These are phyloP conservation scores for Zygoascus sp. DNA, from an alignment of 1,139 yeast species.

Conservation along the genomic window DNA sequence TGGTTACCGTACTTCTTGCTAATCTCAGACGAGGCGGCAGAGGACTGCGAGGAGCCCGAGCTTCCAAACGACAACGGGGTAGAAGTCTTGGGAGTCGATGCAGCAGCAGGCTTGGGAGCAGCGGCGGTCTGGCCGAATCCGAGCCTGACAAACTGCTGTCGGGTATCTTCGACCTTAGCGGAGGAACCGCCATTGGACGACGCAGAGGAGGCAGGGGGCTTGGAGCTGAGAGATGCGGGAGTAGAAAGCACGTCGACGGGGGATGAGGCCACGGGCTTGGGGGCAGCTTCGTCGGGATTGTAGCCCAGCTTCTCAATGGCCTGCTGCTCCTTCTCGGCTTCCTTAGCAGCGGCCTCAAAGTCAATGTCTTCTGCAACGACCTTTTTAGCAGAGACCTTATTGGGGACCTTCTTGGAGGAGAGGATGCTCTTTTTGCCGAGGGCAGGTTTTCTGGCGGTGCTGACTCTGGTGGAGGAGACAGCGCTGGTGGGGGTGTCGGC, in stretches of 20 bases:
- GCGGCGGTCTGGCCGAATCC: constrained; percentile 40
- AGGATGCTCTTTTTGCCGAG: constrained; percentile 26
- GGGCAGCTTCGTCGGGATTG: constrained; percentile 47
- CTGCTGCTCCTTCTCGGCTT: constrained; percentile 79
- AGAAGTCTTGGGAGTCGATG: constrained; percentile 22
- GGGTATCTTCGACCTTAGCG: constrained; percentile 19
- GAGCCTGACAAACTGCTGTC: constrained; percentile 28
- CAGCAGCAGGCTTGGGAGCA: constrained; percentile 21
- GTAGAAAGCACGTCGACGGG: constrained; percentile 30
- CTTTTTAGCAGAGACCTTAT: constrained; percentile 40
- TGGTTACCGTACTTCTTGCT: constrained; percentile 74
- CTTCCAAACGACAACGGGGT: constrained; percentile 20
- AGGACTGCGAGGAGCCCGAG: constrained; percentile 33
- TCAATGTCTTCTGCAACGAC: constrained; percentile 63
- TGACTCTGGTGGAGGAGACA: constrained; percentile 27
- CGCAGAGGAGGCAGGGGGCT: constrained; percentile 11
- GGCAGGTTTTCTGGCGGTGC: constrained; percentile 25
- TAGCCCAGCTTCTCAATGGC: constrained; percentile 70
- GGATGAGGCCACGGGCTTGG: constrained; percentile 26
- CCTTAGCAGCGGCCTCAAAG: constrained; percentile 85
- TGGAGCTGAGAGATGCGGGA: constrained; percentile 19
- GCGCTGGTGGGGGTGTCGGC: constrained; percentile 26
- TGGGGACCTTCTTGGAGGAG: constrained; percentile 26
- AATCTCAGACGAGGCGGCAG: constrained; percentile 38
- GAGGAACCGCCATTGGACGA: constrained; percentile 20